These are phyloP conservation scores for Diutina rugosa DNA, from an alignment of 1,139 yeast genomes.

Conservation along the genomic window DNA sequence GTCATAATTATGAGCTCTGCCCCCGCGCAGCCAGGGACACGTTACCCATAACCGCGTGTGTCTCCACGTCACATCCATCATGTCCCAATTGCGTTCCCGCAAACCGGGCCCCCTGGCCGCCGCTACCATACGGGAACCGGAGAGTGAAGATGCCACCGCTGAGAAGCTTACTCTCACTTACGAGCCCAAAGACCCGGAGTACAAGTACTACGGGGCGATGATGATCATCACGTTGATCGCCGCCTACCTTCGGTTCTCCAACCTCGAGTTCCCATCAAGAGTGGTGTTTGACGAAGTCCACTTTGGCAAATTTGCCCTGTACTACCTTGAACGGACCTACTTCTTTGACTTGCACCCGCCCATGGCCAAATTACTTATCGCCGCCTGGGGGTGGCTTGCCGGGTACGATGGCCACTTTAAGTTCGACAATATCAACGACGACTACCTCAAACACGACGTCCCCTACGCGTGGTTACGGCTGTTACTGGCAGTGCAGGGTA, in stretches of 20 bases:
- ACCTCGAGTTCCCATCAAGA: not conserved
- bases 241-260: not conserved
- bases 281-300: conserved; percentile 98
- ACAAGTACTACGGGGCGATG: not conserved
- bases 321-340: conserved; percentile 69
- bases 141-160: not conserved
- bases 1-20: too few species aligned
- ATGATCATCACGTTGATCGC: not conserved
- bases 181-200: not conserved
- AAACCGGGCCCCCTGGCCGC: not conserved
- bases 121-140: not conserved
- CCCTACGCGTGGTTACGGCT: conserved; percentile 86
- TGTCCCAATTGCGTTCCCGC: conserved; percentile 1
- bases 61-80: not conserved
- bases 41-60: too few species aligned
- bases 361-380: conserved; percentile 85
- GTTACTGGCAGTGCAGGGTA: conserved; percentile 71
- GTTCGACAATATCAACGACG: conserved; percentile 83
- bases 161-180: not conserved
- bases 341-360: conserved; percentile 98
- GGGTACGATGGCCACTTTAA: conserved; percentile 88
- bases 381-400: conserved; percentile 76
- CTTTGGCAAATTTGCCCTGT: conserved; percentile 91
- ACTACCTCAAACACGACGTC: conserved; percentile 60
- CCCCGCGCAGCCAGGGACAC: too few species aligned